These are phyloP conservation scores for Clitoria ternatea DNA, from an alignment of 306 rosid species.

Conservation along the genomic window DNA sequence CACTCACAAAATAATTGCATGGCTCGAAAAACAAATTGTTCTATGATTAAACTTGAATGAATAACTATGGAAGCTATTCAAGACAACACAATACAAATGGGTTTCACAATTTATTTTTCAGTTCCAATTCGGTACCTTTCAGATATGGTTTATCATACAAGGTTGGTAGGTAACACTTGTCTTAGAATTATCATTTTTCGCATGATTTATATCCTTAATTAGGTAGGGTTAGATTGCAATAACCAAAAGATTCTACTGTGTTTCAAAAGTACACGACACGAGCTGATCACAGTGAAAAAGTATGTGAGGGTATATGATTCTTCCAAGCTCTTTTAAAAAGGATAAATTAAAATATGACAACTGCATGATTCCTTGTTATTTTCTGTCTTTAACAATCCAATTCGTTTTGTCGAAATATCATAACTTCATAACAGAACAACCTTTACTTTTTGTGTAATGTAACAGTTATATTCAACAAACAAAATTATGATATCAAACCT, in stretches of 20 bases:
- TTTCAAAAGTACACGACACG: constrained; percentile 1
- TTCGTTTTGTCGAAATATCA: not conserved
- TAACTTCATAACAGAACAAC: not conserved
- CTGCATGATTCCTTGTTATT: not conserved
- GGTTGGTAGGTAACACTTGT: not conserved
- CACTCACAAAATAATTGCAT: not conserved
- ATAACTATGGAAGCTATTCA: not conserved
- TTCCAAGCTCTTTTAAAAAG: not conserved
- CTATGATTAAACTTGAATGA: not conserved
- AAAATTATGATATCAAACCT: not conserved
- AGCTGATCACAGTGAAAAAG: not conserved
- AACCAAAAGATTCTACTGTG: not conserved
- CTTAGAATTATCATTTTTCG: constrained; percentile 1
- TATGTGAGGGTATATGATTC: constrained; percentile 2
- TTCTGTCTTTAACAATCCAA: not conserved
- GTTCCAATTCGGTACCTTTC: not conserved
- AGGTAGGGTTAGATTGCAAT: not conserved
- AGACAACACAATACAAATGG: not conserved
- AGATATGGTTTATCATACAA: not conserved
- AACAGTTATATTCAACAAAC: not conserved
- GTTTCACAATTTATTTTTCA: not conserved
- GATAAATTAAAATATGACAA: not conserved
- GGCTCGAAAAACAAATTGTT: not conserved
- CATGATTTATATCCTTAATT: not conserved
- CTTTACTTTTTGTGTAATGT: not conserved